Evolutionary conservation across 2,329 filamentous ascomycete genomes (phyloP), one percentile per base, ranked within the genome.

Genomic region (Cryphonectria radicalis): DNA sequence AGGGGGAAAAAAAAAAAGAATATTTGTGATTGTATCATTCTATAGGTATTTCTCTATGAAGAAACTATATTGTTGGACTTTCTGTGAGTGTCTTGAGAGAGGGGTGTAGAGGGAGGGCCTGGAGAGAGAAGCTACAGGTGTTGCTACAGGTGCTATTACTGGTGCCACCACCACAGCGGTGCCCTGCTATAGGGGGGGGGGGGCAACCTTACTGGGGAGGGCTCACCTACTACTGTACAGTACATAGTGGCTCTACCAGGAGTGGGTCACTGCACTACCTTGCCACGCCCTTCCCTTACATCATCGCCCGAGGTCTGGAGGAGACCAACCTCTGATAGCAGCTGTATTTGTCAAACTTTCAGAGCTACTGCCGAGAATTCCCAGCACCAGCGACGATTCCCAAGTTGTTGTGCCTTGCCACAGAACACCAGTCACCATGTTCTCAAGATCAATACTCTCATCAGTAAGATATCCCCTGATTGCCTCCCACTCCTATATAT

Each of bases 361-460:
- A 32, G 40, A 65, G 40, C 50, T 64, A 59, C 50, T 64, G 25
- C n/a, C 35, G 40, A n/a, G 22, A 32, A 19, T 63, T 17, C 37
- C 32, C 11, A 55, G 22, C 25, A 55, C 63, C 19, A 53, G 53
- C 55, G 14, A 53, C 63, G 50, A 42, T 42, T 1, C n/a, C 28
- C 7, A 8, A 25, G 40, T 32, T 59, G 35, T 28, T 63, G 32
- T 37, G 17, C 6, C 28, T n/a, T 43, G 43, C 42, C 55, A 37
- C 60, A 66, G 42, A 66, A 63, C 57, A 63, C 55, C 69, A 46
- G 59, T 37, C 70, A 72, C 65, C 28, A 73, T 73, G 72, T 69
- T 73, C 63, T 70, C 69, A 43, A 69, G 72, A 68, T 70, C 72
- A 64, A 62, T 70, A 62, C 65, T 73, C 40, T 67, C 72, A 25